These are phyloP conservation scores for Diutina ranongensis DNA, from an alignment of 1,139 yeast genomes.

Conservation along the genomic window DNA sequence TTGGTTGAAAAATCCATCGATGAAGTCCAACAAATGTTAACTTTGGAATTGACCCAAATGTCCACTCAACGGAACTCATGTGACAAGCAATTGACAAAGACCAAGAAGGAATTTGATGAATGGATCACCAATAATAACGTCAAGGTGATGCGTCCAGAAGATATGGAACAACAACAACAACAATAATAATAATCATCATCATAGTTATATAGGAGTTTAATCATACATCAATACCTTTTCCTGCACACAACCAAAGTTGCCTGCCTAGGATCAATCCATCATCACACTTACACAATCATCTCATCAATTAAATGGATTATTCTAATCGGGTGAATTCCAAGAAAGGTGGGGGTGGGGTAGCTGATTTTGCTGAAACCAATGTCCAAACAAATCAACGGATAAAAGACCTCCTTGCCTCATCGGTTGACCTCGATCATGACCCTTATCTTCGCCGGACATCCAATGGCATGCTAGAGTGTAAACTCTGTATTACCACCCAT, in stretches of 20 bases:
- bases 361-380: slow-evolving; percentile 56
- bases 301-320: slow-evolving; percentile 25
- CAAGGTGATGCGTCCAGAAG: slow-evolving; percentile 32
- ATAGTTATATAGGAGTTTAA: neutral
- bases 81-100: slow-evolving; percentile 32
- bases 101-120: slow-evolving; percentile 45
- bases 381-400: slow-evolving; percentile 56
- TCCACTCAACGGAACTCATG: slow-evolving; percentile 29
- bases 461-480: slow-evolving; percentile 65
- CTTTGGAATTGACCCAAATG: slow-evolving; percentile 36
- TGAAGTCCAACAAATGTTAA: slow-evolving; percentile 60
- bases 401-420: slow-evolving; percentile 49
- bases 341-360: slow-evolving; percentile 59
- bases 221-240: neutral
- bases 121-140: slow-evolving; percentile 63
- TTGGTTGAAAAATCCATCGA: slow-evolving; percentile 72
- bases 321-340: slow-evolving; percentile 34
- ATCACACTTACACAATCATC: slow-evolving; percentile 1
- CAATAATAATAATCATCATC: too few species aligned
- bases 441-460: slow-evolving; percentile 73
- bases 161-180: neutral
- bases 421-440: slow-evolving; percentile 54
- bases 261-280: neutral
- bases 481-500: slow-evolving; percentile 67
- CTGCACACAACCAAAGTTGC: too few species aligned